These are phyloP conservation scores for Penicillium samsonianum DNA, from an alignment of 495 filamentous ascomycete genomes.

Conservation along the genomic window DNA sequence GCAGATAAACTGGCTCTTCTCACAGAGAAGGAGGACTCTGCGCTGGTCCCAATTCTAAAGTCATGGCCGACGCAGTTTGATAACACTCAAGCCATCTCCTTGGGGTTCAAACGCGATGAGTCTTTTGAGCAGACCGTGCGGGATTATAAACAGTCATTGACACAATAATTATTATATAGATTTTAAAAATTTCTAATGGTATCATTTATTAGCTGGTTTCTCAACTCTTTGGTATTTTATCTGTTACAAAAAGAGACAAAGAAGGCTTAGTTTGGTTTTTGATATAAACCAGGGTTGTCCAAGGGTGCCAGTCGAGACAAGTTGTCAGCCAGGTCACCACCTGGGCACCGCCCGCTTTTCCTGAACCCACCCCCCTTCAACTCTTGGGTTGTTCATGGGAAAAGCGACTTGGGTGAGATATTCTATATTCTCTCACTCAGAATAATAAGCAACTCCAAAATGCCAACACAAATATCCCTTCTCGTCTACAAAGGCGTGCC, in stretches of 20 bases:
- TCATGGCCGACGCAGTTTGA: conserved; percentile 72
- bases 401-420: not conserved
- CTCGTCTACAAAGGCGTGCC: conserved; percentile 34
- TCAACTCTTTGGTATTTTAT: not conserved
- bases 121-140: conserved; percentile 57
- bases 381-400: not conserved
- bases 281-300: not conserved
- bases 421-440: not conserved
- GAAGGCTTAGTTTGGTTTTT: not conserved
- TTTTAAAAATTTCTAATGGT: not conserved
- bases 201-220: not conserved
- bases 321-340: not conserved
- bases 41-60: conserved; percentile 62
- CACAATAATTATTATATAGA: conserved; percentile 16
- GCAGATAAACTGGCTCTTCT: conserved; percentile 63
- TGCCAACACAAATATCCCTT: conserved; percentile 28
- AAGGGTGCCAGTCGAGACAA: not conserved
- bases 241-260: not conserved
- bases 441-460: not conserved
- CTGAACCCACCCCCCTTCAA: not conserved
- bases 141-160: conserved; percentile 49
- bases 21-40: conserved; percentile 59
- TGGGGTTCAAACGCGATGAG: conserved; percentile 60
- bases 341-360: not conserved
- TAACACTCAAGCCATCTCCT: conserved; percentile 52